Evolutionary conservation across 768 basidiomycete genomes (phyloP).

Genomic region (Russula sp.): DNA sequence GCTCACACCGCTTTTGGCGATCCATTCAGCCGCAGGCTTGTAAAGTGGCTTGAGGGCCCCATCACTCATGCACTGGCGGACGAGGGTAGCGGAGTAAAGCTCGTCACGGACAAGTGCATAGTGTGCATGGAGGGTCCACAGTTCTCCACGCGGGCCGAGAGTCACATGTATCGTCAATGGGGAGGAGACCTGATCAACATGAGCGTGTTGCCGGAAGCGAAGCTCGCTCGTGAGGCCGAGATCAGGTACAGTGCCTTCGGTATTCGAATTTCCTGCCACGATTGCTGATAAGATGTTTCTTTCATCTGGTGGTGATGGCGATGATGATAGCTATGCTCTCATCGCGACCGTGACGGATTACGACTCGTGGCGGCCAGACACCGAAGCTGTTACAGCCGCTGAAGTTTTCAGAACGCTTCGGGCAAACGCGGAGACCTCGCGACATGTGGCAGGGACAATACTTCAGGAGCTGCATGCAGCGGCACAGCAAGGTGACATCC

Average conservation of each 20-base stretch:
- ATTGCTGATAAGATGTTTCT: not conserved
- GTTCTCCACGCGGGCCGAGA: constrained; percentile 98
- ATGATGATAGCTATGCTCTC: constrained; percentile 70
- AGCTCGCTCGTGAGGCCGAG: constrained; percentile 94
- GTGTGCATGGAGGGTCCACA: constrained; percentile 98
- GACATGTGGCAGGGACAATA: constrained; percentile 66
- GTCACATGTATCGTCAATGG: constrained; percentile 88
- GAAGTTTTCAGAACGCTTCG: constrained; percentile 89
- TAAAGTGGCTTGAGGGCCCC: constrained; percentile 60
- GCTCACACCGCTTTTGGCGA: constrained; percentile 95
- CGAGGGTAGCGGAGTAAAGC: constrained; percentile 56
- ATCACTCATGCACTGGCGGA: constrained; percentile 61
- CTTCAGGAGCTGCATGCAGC: constrained; percentile 66
- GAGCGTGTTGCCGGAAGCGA: constrained; percentile 96
- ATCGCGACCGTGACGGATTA: constrained; percentile 93
- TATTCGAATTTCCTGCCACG: not conserved
- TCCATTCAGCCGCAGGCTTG: constrained; percentile 69
- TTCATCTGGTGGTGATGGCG: not conserved
- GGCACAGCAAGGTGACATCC: constrained; percentile 51
- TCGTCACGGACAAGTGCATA: constrained; percentile 81
- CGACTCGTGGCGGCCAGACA: constrained; percentile 86
- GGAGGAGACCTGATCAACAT: constrained; percentile 96
- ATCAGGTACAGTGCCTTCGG: constrained; percentile 55
- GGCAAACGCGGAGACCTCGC: constrained; percentile 82
- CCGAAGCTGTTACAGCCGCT: constrained; percentile 81